phyloP scores from a whole-genome alignment of 1,139 yeast genomes.

The Candida sp. region DNA sequence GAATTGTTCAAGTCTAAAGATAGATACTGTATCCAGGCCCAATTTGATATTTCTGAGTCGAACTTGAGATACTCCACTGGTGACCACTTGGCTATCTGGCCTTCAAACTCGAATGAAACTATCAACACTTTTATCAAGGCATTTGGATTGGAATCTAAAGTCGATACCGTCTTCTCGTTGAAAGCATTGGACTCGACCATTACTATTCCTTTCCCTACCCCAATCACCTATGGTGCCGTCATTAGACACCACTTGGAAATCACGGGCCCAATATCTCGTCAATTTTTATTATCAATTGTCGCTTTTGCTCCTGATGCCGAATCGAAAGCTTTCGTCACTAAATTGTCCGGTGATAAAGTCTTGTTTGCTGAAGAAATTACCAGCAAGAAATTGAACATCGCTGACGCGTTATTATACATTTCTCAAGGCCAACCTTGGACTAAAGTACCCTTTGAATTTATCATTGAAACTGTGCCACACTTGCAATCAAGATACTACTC shows the following conservation, averaged over 20 bases:
- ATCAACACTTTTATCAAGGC: constrained; percentile 61
- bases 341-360: constrained; percentile 66
- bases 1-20: constrained; percentile 69
- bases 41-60: constrained; percentile 74
- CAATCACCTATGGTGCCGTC: constrained; percentile 86
- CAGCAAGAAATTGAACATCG: constrained; percentile 60
- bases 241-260: constrained; percentile 88
- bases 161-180: constrained; percentile 58
- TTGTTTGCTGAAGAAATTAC: constrained; percentile 66
- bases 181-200: constrained; percentile 75
- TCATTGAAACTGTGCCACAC: constrained; percentile 77
- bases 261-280: constrained; percentile 92
- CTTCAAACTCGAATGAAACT: constrained; percentile 80
- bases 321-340: constrained; percentile 47
- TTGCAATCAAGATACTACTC: constrained; percentile 96
- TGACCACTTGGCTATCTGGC: constrained; percentile 95
- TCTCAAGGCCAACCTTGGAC: constrained; percentile 69
- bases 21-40: constrained; percentile 88
- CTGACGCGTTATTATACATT: constrained; percentile 65
- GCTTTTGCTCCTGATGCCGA: constrained; percentile 76
- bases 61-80: constrained; percentile 89
- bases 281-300: constrained; percentile 70
- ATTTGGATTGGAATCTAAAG: constrained; percentile 56
- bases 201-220: constrained; percentile 76
- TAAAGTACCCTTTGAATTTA: constrained; percentile 77